Conservation (phyloP, 2,329 filamentous ascomycete species). For the Penicillium sp. region DNA sequence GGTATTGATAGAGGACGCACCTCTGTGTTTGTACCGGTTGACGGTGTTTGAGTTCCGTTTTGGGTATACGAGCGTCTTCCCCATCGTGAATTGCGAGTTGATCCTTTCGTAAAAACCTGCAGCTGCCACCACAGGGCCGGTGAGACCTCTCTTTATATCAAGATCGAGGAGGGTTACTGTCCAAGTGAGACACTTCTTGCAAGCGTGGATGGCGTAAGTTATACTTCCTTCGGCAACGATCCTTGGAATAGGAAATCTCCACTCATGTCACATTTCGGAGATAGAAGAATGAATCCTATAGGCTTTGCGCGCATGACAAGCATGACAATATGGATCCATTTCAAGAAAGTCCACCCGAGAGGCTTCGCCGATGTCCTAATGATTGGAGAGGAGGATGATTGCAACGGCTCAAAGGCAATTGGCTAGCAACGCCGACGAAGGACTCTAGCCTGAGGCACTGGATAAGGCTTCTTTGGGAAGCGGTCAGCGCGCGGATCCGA, state of each 20-base stretch:
- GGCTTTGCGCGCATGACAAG: neutral
- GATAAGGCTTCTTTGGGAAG: slow-evolving; percentile 4
- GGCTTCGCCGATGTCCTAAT: neutral
- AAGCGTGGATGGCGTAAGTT: slow-evolving; percentile 5
- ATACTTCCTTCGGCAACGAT: neutral
- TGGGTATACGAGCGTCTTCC: slow-evolving; percentile 59
- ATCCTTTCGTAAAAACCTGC: neutral
- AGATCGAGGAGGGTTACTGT: neutral
- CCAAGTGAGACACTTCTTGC: slow-evolving; percentile 13
- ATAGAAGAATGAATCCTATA: neutral
- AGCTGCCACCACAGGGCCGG: neutral
- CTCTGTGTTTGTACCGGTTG: slow-evolving; percentile 69
- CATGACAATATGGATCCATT: slow-evolving; percentile 13
- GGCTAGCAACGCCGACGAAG: slow-evolving; percentile 32
- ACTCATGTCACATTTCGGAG: slow-evolving; percentile 12
- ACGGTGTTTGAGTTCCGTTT: slow-evolving; percentile 68
- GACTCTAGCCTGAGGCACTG: slow-evolving; percentile 19
- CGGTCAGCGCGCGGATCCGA: slow-evolving; percentile 16
- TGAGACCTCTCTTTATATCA: neutral
- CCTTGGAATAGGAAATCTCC: neutral
- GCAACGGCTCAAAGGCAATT: slow-evolving; percentile 29
- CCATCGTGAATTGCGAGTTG: slow-evolving; percentile 38
- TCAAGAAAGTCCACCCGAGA: slow-evolving; percentile 21
- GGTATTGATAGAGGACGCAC: slow-evolving; percentile 44
- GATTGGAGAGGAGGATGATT: slow-evolving; percentile 9